Evolutionary conservation across 768 basidiomycete species (phyloP).

Genomic region (Russula compacta): DNA sequence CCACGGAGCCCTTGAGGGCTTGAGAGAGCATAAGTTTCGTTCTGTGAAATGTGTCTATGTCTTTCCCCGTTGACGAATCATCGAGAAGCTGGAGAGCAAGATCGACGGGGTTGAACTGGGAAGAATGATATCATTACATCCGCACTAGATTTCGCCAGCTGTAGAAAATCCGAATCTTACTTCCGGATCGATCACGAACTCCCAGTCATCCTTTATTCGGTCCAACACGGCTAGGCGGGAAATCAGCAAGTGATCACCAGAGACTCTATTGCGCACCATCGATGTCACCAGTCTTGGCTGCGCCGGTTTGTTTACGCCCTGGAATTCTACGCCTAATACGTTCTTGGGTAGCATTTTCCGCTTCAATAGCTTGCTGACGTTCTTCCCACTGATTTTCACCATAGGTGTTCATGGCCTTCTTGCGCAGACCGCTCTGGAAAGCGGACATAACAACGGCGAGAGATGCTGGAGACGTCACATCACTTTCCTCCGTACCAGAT

Average conservation of each 20-base stretch:
- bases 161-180: conserved; percentile 35
- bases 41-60: conserved; percentile 65
- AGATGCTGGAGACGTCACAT: conserved; percentile 15
- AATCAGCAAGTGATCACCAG: background rate
- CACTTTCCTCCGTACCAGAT: conserved; percentile 14
- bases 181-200: conserved; percentile 74
- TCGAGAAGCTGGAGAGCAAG: conserved; percentile 86
- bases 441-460: conserved; percentile 50
- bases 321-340: conserved; percentile 62
- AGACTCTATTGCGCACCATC: conserved; percentile 44
- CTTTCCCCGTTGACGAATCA: conserved; percentile 59
- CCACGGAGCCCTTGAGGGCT: conserved; percentile 80
- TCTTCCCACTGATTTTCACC: conserved; percentile 52
- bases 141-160: background rate
- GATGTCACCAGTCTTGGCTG: conserved; percentile 66
- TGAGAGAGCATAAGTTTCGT: conserved; percentile 72
- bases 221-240: conserved; percentile 59
- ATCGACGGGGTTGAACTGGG: conserved; percentile 88
- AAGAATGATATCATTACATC: conserved; percentile 14
- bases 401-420: conserved; percentile 44
- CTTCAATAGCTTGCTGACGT: conserved; percentile 51
- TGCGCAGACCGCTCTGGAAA: conserved; percentile 55
- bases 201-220: conserved; percentile 85
- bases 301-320: conserved; percentile 43
- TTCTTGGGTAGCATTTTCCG: conserved; percentile 57